Evolutionary conservation across 768 basidiomycete genomes (phyloP).

Genomic region (Hebeloma cylindrosporum): DNA sequence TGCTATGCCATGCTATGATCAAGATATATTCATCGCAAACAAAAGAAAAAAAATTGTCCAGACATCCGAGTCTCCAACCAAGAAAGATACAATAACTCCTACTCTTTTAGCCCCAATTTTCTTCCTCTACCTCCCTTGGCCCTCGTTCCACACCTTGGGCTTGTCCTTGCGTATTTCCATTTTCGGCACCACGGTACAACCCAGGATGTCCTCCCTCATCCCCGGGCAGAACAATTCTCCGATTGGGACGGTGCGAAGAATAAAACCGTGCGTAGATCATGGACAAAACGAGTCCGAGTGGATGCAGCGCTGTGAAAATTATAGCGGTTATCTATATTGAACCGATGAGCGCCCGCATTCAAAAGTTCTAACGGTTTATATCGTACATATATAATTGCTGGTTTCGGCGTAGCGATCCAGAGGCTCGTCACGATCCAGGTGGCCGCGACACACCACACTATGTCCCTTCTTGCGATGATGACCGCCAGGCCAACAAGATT

Average conservation of each 20-base stretch:
- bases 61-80: too few species aligned
- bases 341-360: not conserved
- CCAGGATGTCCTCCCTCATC: slow-evolving; percentile 27
- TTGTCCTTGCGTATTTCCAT: not conserved
- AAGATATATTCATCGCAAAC: too few species aligned
- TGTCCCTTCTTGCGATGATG: slow-evolving; percentile 55
- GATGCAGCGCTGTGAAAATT: slow-evolving; percentile 65
- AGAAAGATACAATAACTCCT: too few species aligned
- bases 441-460: slow-evolving; percentile 75
- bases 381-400: slow-evolving; percentile 63
- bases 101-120: too few species aligned
- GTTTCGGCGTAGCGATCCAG: slow-evolving; percentile 61
- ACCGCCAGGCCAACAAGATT: slow-evolving; percentile 61
- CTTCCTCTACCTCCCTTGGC: slow-evolving; percentile 44
- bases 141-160: slow-evolving; percentile 16
- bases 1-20: too few species aligned
- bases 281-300: slow-evolving; percentile 53
- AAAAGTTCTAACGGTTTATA: not conserved
- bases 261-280: slow-evolving; percentile 38
- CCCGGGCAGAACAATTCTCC: slow-evolving; percentile 16
- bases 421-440: slow-evolving; percentile 73
- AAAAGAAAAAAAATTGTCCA: too few species aligned
- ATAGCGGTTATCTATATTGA: slow-evolving; percentile 53
- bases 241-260: slow-evolving; percentile 20
- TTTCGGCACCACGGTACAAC: slow-evolving; percentile 17